A percentile compares a stretch with the other conserved stretches of the same genome.
Evolutionary conservation across 148 eudicot genomes (phyloP).

Genomic region (Linanthus parryae): DNA sequence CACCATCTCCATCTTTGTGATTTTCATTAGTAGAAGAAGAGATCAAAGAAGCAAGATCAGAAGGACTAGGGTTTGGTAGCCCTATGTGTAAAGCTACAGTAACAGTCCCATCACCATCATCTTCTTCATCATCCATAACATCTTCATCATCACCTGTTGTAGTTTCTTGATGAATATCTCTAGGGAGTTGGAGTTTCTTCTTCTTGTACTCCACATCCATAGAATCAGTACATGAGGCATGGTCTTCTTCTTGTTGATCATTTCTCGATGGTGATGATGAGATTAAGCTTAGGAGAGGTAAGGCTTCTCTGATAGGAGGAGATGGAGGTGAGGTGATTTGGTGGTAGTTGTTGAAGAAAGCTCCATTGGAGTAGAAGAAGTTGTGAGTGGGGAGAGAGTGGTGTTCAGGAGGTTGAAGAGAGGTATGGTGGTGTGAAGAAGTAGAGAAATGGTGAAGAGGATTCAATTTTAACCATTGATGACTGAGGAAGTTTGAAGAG

Average conservation of each 20-base stretch:
- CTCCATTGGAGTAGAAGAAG: slow-evolving; percentile 10
- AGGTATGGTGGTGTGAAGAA: slow-evolving; percentile 15
- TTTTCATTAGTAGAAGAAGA: slow-evolving; percentile 16
- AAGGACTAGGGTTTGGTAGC: slow-evolving; percentile 84
- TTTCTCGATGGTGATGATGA: slow-evolving; percentile 25
- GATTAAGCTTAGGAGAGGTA: slow-evolving; percentile 48
- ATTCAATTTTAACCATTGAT: slow-evolving; percentile 41
- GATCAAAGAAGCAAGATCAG: slow-evolving; percentile 50
- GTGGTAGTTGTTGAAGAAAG: slow-evolving; percentile 4
- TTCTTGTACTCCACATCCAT: slow-evolving; percentile 18
- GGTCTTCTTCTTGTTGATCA: slow-evolving; percentile 12
- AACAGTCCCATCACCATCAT: slow-evolving; percentile 35
- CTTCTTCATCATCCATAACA: slow-evolving; percentile 16
- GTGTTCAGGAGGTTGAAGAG: slow-evolving; percentile 10
- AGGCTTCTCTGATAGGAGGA: slow-evolving; percentile 57
- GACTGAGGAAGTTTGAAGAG: slow-evolving; percentile 35
- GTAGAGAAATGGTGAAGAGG: slow-evolving; percentile 22
- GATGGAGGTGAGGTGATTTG: slow-evolving; percentile 32
- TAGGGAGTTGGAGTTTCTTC: neutral
- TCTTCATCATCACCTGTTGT: slow-evolving; percentile 12
- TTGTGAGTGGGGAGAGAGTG: slow-evolving; percentile 3
- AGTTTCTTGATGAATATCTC: no score
- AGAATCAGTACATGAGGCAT: slow-evolving; percentile 3
- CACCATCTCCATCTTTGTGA: neutral
- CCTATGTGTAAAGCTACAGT: slow-evolving; percentile 83